Evolutionary conservation across 2,329 filamentous ascomycete species (phyloP).

Genomic region (Zymoseptoria crescenta): DNA sequence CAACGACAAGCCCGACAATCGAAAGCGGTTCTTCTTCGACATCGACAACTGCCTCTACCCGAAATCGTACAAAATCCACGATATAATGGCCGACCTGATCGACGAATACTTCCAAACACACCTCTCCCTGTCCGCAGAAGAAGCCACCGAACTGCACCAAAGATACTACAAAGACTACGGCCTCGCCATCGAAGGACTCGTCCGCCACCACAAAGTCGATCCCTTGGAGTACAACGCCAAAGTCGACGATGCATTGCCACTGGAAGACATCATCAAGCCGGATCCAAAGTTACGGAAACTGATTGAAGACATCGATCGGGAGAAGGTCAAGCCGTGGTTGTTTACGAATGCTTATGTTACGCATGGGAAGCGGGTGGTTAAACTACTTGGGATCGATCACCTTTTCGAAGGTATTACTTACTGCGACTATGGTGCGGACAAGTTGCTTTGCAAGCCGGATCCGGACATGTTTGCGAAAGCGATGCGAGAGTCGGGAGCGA

Average conservation of each 20-base stretch:
- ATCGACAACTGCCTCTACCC: constrained; percentile 98
- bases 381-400: constrained; percentile 72
- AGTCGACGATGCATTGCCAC: constrained; percentile 87
- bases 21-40: constrained; percentile 67
- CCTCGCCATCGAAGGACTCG: constrained; percentile 90
- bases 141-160: constrained; percentile 77
- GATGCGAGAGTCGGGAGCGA: constrained; percentile 72
- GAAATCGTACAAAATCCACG: constrained; percentile 67
- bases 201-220: constrained; percentile 90
- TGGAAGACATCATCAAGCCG: constrained; percentile 76
- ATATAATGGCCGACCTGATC: constrained; percentile 82
- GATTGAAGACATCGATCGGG: constrained; percentile 72
- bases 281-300: constrained; percentile 66
- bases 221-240: constrained; percentile 88
- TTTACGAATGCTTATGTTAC: constrained; percentile 94
- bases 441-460: constrained; percentile 80
- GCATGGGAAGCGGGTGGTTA: constrained; percentile 75
- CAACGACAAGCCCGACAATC: constrained; percentile 5
- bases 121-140: constrained; percentile 63
- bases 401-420: constrained; percentile 91
- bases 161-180: constrained; percentile 96
- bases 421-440: constrained; percentile 72
- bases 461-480: constrained; percentile 78
- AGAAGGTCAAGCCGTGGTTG: constrained; percentile 83
- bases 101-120: constrained; percentile 58